Evolutionary conservation across 2,329 filamentous ascomycete genomes (phyloP).

Genomic region (Penicillium sp.): DNA sequence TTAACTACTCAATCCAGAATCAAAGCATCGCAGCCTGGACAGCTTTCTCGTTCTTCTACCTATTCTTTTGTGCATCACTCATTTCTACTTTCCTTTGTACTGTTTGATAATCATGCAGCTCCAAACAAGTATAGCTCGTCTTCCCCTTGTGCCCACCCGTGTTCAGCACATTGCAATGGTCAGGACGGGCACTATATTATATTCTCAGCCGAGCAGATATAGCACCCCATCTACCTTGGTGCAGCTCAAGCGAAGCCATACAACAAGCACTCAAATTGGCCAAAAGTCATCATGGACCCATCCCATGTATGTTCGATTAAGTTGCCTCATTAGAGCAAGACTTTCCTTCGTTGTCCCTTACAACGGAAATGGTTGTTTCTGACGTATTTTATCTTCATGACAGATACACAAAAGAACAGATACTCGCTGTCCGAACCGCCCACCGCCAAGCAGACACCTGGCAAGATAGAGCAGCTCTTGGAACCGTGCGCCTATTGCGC

Average conservation of each 20-base stretch:
- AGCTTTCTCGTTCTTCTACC: neutral
- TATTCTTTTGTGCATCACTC: neutral
- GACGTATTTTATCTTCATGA: neutral
- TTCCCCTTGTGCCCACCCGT: neutral
- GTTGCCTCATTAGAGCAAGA: neutral
- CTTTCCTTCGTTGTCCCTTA: neutral
- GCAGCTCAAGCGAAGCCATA: neutral
- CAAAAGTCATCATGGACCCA: slow-evolving; percentile 63
- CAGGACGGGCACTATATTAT: neutral
- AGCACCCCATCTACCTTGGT: neutral
- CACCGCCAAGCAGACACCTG: slow-evolving; percentile 69
- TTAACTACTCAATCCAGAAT: neutral
- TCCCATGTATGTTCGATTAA: slow-evolving; percentile 44
- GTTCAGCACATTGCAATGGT: neutral
- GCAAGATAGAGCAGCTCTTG: slow-evolving; percentile 73
- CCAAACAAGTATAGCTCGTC: neutral
- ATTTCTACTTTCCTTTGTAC: too few species aligned
- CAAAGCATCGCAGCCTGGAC: neutral
- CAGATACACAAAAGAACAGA: slow-evolving; percentile 71
- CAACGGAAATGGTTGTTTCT: neutral
- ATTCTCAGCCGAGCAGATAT: neutral
- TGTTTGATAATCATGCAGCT: neutral
- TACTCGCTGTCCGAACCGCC: slow-evolving; percentile 67
- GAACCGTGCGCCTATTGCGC: slow-evolving; percentile 68
- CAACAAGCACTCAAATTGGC: neutral